phyloP scores from a whole-genome alignment of 2,329 filamentous ascomycete genomes.

The Monosporascus sp. region DNA sequence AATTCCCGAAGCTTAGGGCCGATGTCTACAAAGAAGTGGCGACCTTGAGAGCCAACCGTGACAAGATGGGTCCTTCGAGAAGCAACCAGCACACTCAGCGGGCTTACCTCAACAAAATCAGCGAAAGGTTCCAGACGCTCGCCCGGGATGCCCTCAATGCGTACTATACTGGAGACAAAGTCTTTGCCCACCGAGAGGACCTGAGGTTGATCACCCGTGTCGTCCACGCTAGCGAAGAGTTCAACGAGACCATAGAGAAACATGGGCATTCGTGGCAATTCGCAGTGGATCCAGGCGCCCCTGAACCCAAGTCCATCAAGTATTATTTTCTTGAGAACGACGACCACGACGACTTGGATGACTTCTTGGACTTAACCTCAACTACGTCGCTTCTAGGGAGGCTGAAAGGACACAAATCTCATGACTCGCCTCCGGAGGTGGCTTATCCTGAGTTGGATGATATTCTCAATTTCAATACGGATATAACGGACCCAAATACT shows the following conservation, averaged over 20 bases:
- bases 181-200: conserved; percentile 16
- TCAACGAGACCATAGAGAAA: conserved; percentile 13
- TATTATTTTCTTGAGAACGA: not conserved
- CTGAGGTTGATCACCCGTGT: conserved; percentile 25
- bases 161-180: conserved; percentile 14
- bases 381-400: not conserved
- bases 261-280: conserved; percentile 25
- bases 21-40: conserved; percentile 16
- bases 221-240: conserved; percentile 19
- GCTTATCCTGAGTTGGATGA: conserved; percentile 18
- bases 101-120: conserved; percentile 22
- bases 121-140: conserved; percentile 21
- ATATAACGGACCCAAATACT: conserved; percentile 7
- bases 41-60: conserved; percentile 1
- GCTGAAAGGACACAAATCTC: not conserved
- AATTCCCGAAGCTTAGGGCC: conserved; percentile 22
- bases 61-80: conserved; percentile 21
- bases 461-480: conserved; percentile 21
- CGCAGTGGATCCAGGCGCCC: conserved; percentile 1
- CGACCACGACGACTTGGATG: not conserved
- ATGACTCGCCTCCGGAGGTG: not conserved
- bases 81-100: conserved; percentile 18
- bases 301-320: not conserved
- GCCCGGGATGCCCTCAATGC: conserved; percentile 19
- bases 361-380: not conserved